A percentile compares a stretch with the other conserved stretches of the same genome.
Conservation (phyloP, 1,284 basidiomycete genomes). For the Pisolithus thermaeus region DNA sequence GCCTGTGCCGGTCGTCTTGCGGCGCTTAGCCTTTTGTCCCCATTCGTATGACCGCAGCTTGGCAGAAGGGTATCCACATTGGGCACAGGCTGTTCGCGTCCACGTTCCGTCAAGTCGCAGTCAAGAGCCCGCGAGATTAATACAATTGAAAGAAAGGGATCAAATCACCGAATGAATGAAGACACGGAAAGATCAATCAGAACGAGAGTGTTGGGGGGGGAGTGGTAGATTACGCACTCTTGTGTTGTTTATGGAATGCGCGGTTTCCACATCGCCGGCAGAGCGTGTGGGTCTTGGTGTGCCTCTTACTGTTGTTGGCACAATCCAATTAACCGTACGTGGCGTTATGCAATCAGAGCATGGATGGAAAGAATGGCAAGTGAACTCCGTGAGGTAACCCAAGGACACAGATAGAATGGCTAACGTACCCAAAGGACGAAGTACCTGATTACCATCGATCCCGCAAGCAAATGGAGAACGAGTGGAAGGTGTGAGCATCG, state of each 20-base stretch:
- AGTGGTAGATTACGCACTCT: slow-evolving; percentile 48
- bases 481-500: slow-evolving; percentile 8
- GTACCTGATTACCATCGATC: slow-evolving; percentile 53
- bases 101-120: neutral
- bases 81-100: slow-evolving; percentile 70
- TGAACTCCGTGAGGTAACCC: neutral
- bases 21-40: slow-evolving; percentile 98
- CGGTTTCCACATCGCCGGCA: slow-evolving; percentile 93
- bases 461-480: neutral
- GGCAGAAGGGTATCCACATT: slow-evolving; percentile 95
- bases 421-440: slow-evolving; percentile 81
- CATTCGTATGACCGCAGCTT: slow-evolving; percentile 97
- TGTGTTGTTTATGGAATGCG: slow-evolving; percentile 95
- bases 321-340: neutral
- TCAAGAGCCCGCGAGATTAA: neutral
- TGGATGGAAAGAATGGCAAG: neutral
- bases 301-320: slow-evolving; percentile 72
- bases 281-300: slow-evolving; percentile 98
- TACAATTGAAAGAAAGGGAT: neutral
- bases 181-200: neutral
- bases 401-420: neutral
- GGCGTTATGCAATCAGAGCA: neutral
- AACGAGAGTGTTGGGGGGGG: neutral
- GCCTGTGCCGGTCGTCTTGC: slow-evolving; percentile 98
- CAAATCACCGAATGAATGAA: neutral